Conservation (phyloP, 805 yeast species). For the Kuraishia floccosa region DNA sequence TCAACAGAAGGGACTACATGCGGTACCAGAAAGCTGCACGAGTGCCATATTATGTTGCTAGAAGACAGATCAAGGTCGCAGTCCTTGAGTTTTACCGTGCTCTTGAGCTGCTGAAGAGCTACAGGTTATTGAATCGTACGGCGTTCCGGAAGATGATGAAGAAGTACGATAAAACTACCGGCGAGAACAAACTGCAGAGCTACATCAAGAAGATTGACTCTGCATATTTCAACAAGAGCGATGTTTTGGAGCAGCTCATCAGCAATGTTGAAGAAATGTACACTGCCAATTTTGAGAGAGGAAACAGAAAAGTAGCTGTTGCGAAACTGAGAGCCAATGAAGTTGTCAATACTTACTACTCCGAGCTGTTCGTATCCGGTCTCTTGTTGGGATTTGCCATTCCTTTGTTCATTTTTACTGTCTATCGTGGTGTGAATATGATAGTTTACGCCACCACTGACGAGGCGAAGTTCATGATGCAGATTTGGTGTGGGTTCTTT, state of each 20-base stretch:
- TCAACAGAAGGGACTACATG: conserved; percentile 38
- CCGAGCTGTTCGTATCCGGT: conserved; percentile 51
- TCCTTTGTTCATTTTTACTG: conserved; percentile 54
- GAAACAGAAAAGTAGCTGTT: conserved; percentile 60
- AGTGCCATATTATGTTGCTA: conserved; percentile 54
- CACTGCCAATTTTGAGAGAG: conserved; percentile 55
- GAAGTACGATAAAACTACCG: conserved; percentile 74
- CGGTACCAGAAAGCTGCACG: conserved; percentile 13
- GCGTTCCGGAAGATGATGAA: conserved; percentile 85
- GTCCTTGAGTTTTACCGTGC: conserved; percentile 64
- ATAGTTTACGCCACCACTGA: conserved; percentile 27
- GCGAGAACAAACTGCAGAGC: conserved; percentile 25
- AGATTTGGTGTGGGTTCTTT: conserved; percentile 90
- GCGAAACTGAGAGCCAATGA: conserved; percentile 51
- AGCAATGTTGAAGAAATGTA: conserved; percentile 57
- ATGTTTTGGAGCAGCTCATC: conserved; percentile 52
- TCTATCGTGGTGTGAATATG: conserved; percentile 29
- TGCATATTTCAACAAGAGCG: conserved; percentile 52
- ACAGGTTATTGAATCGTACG: conserved; percentile 67
- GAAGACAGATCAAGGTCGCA: conserved; percentile 58
- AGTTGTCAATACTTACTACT: conserved; percentile 25
- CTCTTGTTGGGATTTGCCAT: conserved; percentile 56
- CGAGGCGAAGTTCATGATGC: conserved; percentile 55
- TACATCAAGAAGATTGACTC: conserved; percentile 50
- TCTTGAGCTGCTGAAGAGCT: conserved; percentile 59